These are phyloP conservation scores for Tetrapisispora fleetii DNA, from an alignment of 805 yeast genomes.

Conservation along the genomic window DNA sequence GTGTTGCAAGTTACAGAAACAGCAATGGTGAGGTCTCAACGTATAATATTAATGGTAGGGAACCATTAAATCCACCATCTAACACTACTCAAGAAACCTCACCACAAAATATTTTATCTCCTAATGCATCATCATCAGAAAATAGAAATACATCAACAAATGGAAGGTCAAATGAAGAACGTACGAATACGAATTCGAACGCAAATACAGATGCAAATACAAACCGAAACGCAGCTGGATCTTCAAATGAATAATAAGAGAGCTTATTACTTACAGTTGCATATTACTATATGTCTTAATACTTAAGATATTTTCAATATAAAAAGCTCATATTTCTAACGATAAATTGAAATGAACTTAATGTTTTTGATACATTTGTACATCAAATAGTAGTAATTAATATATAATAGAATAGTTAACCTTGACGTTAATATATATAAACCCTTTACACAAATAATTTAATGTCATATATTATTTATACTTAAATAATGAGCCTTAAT, in stretches of 20 bases:
- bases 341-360: not conserved
- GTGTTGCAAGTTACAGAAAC: slow-evolving; percentile 28
- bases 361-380: no score
- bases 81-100: not conserved
- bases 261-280: not conserved
- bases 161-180: not conserved
- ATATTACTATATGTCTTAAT: not conserved
- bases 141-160: not conserved
- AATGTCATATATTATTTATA: no score
- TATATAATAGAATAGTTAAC: no score
- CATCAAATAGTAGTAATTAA: not conserved
- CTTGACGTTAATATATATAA: no score
- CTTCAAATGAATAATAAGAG: not conserved
- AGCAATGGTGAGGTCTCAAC: slow-evolving; percentile 23
- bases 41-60: not conserved
- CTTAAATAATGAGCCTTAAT: no score
- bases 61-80: not conserved
- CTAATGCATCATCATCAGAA: not conserved
- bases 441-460: no score
- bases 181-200: not conserved
- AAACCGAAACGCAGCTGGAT: not conserved
- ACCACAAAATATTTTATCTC: not conserved
- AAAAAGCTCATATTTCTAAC: not conserved
- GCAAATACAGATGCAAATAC: not conserved
- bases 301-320: not conserved